Conservation (phyloP, 2,329 filamentous ascomycete species). For the Magnaporthales sp. region DNA sequence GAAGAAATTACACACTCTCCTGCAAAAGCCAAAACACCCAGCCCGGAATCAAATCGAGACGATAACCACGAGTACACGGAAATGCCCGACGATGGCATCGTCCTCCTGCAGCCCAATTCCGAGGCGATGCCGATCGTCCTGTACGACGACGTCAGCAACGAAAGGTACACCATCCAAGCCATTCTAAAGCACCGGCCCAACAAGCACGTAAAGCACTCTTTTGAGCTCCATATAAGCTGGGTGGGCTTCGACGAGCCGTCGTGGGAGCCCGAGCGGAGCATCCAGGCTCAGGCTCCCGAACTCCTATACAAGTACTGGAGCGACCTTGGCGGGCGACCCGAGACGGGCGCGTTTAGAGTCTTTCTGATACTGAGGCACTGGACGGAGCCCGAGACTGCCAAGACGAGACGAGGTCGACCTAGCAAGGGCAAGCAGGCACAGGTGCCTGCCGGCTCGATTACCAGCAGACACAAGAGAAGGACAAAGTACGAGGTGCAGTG, state of each 20-base stretch:
- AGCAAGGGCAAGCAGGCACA: not conserved
- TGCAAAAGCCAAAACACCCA: not conserved
- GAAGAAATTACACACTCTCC: not conserved
- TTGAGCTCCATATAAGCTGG: not conserved
- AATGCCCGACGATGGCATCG: not conserved
- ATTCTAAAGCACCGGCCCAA: slow-evolving; percentile 2
- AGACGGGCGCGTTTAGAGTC: not conserved
- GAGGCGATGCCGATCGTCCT: not conserved
- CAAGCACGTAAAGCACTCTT: not conserved
- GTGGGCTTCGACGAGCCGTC: not conserved
- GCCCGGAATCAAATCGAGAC: not conserved
- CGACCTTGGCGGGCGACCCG: not conserved
- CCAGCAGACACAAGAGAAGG: not conserved
- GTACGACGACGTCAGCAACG: slow-evolving; percentile 1
- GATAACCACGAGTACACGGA: not conserved
- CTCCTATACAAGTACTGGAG: slow-evolving; percentile 3
- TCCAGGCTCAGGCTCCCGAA: slow-evolving; percentile 1
- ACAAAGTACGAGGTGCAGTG: slow-evolving; percentile 5
- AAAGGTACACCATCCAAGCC: not conserved
- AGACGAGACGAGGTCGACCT: not conserved
- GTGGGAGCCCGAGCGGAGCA: slow-evolving; percentile 4
- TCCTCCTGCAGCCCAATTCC: not conserved
- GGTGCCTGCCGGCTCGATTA: not conserved
- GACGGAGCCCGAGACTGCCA: not conserved
- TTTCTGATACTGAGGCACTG: slow-evolving; percentile 4